Evolutionary conservation across 129 eudicot species (phyloP), one percentile per base, ranked within the genome.

Genomic region (Dittrichia graveolens): DNA sequence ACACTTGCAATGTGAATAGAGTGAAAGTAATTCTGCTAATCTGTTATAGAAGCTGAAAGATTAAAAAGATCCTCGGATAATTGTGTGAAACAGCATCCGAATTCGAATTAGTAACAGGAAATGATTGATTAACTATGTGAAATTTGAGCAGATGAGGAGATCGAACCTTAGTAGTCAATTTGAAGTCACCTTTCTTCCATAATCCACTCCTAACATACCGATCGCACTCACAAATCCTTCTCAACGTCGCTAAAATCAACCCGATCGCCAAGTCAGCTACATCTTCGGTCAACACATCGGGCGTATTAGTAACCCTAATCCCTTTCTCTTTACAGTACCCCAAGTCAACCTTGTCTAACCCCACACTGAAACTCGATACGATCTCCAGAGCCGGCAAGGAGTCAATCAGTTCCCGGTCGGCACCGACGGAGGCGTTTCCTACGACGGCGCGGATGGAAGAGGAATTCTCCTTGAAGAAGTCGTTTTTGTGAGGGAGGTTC

Each of bases 201-300:
- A 74, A 61, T 13, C 94, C 94, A 68, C 68, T 65, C 60, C 86
- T 82, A 71, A 84, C 85, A 63, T 59, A 88, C 4, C 88, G 90
- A 80, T 88, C 94, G 34, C 87, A 79, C 74, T 58, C 90, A 44
- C 83, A 78, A 64, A 88, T 85, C 82, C 77, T 38, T 63, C 95
- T 85, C 80, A 79, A 39, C 47, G 88, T 83, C 45, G 95, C 65
- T 75, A 88, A 49, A 4, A 86, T 83, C 83, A 88, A 80, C 11
- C 85, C 82, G 47, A 88, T 85, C 0, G 95, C 90, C 57, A 81
- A 46, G 52, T 88, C 95, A 53, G 95, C 95, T 10, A 88, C 95
- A 47, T 88, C 95, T 0, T 88, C 88, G 2, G 90, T 85, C 83
- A 81, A 83, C 69, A 82, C 88, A 67, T 88, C 90, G 2, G 90